Evolutionary conservation across 2,329 filamentous ascomycete species (phyloP).

Genomic region (Colletotrichum sansevieriae): DNA sequence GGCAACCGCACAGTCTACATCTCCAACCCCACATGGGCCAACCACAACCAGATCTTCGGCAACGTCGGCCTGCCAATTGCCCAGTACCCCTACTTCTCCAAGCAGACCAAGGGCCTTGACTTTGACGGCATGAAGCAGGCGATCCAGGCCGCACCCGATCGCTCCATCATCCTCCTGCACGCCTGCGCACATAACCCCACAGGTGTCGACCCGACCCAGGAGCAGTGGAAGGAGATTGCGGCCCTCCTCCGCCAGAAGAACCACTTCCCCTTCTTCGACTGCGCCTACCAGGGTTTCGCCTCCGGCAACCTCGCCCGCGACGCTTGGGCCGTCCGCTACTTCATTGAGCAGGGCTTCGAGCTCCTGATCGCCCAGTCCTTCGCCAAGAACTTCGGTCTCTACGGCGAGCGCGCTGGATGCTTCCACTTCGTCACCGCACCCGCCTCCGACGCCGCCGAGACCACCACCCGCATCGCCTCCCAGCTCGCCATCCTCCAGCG

Average conservation of each 20-base stretch:
- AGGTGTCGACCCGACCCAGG: conserved; percentile 91
- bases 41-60: conserved; percentile 98
- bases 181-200: conserved; percentile 99
- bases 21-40: conserved; percentile 96
- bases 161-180: conserved; percentile 91
- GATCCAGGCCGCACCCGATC: conserved; percentile 78
- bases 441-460: conserved; percentile 73
- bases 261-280: conserved; percentile 99
- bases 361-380: conserved; percentile 92
- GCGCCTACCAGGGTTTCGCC: conserved; percentile 97
- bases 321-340: conserved; percentile 93
- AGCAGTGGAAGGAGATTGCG: conserved; percentile 95
- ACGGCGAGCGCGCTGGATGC: conserved; percentile 94
- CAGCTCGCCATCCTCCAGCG: conserved; percentile 96
- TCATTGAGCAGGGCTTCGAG: conserved; percentile 91
- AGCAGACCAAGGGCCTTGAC: conserved; percentile 89
- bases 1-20: conserved; percentile 85
- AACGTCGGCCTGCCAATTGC: conserved; percentile 86
- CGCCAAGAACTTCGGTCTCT: conserved; percentile 98
- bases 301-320: conserved; percentile 89
- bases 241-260: conserved; percentile 79
- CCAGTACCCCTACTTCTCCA: conserved; percentile 94
- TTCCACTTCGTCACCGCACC: conserved; percentile 93
- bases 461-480: conserved; percentile 77
- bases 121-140: conserved; percentile 87